phyloP scores from a whole-genome alignment of 495 filamentous ascomycete species.

The Aspergillus sclerotioniger region DNA sequence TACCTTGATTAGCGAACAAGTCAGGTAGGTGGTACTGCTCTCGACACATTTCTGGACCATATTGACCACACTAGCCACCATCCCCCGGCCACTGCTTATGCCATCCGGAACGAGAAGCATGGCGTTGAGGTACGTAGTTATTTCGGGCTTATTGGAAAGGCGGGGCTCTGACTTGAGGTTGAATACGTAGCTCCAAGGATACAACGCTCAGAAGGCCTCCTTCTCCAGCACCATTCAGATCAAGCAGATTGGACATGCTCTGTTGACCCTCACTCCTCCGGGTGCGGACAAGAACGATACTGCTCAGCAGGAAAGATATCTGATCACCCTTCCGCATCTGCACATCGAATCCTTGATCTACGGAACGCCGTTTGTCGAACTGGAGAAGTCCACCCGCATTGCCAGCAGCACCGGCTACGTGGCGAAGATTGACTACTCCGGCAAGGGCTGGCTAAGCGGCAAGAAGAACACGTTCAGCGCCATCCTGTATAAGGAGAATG shows the following conservation, averaged over 20 bases:
- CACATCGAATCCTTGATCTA: conserved; percentile 95
- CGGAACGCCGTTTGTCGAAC: conserved; percentile 86
- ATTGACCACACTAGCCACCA: conserved; percentile 68
- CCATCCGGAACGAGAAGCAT: conserved; percentile 80
- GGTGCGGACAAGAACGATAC: conserved; percentile 44
- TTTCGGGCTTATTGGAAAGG: neutral
- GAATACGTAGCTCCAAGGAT: conserved; percentile 69
- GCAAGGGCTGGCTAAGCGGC: conserved; percentile 89
- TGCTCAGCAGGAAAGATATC: conserved; percentile 63
- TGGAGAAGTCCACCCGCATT: conserved; percentile 80
- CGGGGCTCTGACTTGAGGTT: neutral
- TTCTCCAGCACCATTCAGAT: conserved; percentile 92
- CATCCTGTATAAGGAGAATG: conserved; percentile 64
- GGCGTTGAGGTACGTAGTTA: conserved; percentile 60
- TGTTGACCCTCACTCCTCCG: conserved; percentile 68
- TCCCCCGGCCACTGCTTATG: conserved; percentile 94
- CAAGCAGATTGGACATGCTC: conserved; percentile 94
- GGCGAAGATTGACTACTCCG: conserved; percentile 89
- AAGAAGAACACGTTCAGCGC: conserved; percentile 94
- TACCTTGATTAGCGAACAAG: conserved; percentile 73
- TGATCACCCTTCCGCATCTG: conserved; percentile 89
- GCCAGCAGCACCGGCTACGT: conserved; percentile 81
- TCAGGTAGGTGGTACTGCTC: conserved; percentile 54
- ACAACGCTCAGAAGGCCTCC: conserved; percentile 96
- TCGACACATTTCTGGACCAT: neutral